A percentile compares a stretch with the other conserved stretches of the same genome.
Evolutionary conservation across 176 grass and related monocot species (phyloP).

Genomic region (Carex parvula): DNA sequence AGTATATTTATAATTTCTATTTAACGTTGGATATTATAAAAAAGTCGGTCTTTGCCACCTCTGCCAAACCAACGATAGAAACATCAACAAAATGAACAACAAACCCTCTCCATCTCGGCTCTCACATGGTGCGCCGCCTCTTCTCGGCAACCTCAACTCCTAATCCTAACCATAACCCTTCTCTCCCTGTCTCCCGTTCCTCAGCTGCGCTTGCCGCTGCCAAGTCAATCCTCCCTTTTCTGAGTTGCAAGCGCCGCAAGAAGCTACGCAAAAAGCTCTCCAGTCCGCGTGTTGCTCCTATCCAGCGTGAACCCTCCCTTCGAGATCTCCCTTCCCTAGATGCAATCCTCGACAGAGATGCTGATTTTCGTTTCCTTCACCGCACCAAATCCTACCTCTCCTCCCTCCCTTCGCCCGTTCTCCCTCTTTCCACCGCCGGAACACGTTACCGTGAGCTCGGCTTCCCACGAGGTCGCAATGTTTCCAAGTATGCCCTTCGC

Average conservation of each 20-base stretch:
- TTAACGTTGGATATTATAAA: too few species aligned
- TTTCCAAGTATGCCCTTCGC: slow-evolving; percentile 38
- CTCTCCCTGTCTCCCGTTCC: neutral
- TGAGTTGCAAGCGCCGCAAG: slow-evolving; percentile 62
- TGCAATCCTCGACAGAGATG: slow-evolving; percentile 51
- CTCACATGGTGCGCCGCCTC: slow-evolving; percentile 34
- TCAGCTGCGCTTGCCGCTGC: slow-evolving; percentile 29
- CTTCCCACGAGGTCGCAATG: slow-evolving; percentile 61
- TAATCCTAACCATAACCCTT: neutral
- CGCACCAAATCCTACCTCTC: slow-evolving; percentile 55
- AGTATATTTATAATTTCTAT: too few species aligned
- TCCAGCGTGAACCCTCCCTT: slow-evolving; percentile 53
- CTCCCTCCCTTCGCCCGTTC: slow-evolving; percentile 41
- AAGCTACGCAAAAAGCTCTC: slow-evolving; percentile 63
- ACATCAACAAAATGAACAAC: neutral
- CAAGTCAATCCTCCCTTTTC: slow-evolving; percentile 55
- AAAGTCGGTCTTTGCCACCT: too few species aligned
- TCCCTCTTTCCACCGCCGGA: slow-evolving; percentile 57
- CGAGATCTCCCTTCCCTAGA: slow-evolving; percentile 37
- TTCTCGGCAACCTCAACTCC: slow-evolving; percentile 34
- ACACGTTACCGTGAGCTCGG: slow-evolving; percentile 73
- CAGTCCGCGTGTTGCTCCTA: slow-evolving; percentile 62
- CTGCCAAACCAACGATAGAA: too few species aligned
- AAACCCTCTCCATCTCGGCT: neutral
- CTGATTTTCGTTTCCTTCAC: slow-evolving; percentile 61